Percentiles rank a stretch among this genome's conserved stretches.
Conservation (phyloP, 306 rosid species). For the Cyamopsis tetragonoloba region DNA sequence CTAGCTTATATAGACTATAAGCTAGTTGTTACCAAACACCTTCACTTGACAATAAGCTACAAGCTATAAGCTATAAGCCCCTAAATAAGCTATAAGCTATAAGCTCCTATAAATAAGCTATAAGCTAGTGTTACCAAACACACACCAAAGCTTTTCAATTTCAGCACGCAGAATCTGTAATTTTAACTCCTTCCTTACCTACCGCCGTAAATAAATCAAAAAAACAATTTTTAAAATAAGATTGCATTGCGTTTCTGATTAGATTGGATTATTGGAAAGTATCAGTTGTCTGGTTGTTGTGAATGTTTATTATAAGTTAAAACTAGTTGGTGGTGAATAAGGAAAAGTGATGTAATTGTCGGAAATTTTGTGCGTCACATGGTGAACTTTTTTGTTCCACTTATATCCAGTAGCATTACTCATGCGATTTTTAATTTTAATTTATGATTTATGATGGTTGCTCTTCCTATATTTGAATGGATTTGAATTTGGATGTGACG, state of each 20-base stretch:
- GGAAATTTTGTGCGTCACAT: slow-evolving; percentile 21
- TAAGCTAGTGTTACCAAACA: no score
- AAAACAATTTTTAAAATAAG: background rate
- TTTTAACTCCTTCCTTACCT: slow-evolving; percentile 20
- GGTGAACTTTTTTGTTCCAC: slow-evolving; percentile 27
- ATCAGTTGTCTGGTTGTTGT: slow-evolving; percentile 31
- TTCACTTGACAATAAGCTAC: no score
- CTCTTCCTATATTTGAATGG: slow-evolving; percentile 13
- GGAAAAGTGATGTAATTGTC: slow-evolving; percentile 22
- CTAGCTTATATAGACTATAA: no score
- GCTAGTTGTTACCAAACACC: no score
- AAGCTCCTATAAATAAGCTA: no score
- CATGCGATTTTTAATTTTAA: background rate
- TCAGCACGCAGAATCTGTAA: slow-evolving; percentile 14
- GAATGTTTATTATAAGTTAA: slow-evolving; percentile 31
- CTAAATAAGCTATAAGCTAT: no score
- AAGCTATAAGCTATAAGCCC: no score
- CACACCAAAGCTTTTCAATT: no score
- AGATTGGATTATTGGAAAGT: slow-evolving; percentile 13
- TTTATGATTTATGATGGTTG: slow-evolving; percentile 15
- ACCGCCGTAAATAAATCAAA: background rate
- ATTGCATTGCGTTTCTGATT: background rate
- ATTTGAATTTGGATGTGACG: background rate
- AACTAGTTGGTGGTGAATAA: slow-evolving; percentile 31
- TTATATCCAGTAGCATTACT: slow-evolving; percentile 1